Percentiles rank a stretch among this genome's conserved stretches.
Evolutionary conservation across 805 yeast species (phyloP).

Genomic region (Monosporozyma solicola): DNA sequence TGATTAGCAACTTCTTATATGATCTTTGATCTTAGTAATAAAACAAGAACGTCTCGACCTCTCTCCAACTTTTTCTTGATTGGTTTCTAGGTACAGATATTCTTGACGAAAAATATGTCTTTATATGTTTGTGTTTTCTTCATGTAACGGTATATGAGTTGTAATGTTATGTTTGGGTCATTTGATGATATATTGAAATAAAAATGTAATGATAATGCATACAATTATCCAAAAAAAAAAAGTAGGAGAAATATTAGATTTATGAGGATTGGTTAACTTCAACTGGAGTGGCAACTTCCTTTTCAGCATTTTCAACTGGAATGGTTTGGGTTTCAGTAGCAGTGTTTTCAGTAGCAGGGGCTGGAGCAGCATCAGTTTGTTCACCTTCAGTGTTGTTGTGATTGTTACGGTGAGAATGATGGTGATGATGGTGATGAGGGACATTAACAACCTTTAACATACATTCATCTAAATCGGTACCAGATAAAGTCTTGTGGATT

Average conservation of each 20-base stretch:
- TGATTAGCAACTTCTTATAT: neutral
- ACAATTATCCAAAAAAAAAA: neutral
- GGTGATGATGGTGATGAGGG: conserved; percentile 2
- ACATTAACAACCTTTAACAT: conserved; percentile 8
- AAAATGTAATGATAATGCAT: neutral
- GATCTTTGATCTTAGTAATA: neutral
- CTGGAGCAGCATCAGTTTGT: conserved; percentile 11
- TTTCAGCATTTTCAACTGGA: neutral
- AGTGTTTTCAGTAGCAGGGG: conserved; percentile 5
- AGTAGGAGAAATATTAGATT: neutral
- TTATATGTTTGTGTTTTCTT: neutral
- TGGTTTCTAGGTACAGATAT: neutral
- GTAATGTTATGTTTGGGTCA: neutral
- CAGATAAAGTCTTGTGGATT: conserved; percentile 15
- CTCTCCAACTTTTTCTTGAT: neutral
- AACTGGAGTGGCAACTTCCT: neutral
- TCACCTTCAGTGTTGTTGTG: conserved; percentile 5
- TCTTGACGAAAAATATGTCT: neutral
- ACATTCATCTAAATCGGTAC: conserved; percentile 20
- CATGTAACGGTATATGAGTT: neutral
- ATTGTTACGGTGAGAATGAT: conserved; percentile 7
- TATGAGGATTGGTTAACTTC: conserved; percentile 1
- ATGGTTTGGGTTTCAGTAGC: neutral
- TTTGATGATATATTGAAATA: neutral
- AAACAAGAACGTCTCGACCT: neutral